Evolutionary conservation across 2,329 filamentous ascomycete genomes (phyloP).

Genomic region (Colletotrichum scovillei): DNA sequence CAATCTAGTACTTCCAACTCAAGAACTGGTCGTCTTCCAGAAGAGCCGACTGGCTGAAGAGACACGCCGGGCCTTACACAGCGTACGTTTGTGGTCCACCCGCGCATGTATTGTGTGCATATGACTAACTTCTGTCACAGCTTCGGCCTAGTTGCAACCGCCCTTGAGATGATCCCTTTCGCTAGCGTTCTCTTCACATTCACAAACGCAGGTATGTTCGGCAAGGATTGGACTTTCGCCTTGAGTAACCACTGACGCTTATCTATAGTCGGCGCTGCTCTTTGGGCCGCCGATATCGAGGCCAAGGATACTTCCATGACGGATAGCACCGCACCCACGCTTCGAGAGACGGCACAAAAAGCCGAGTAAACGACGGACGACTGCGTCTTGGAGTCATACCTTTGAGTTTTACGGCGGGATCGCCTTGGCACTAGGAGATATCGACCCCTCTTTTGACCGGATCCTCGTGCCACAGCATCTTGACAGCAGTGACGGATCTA

Average conservation of each 20-base stretch:
- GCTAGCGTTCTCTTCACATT: constrained; percentile 87
- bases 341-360: constrained; percentile 62
- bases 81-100: constrained; percentile 61
- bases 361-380: constrained; percentile 50
- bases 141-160: constrained; percentile 78
- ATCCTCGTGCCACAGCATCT: constrained; percentile 24
- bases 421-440: background rate
- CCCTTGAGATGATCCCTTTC: constrained; percentile 88
- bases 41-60: constrained; percentile 75
- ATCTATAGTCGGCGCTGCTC: constrained; percentile 79
- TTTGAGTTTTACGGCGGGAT: background rate
- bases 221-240: background rate
- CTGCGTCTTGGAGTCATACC: background rate
- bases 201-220: constrained; percentile 77
- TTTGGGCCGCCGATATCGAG: constrained; percentile 95
- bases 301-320: constrained; percentile 61
- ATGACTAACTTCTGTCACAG: constrained; percentile 55
- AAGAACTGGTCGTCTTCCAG: constrained; percentile 81
- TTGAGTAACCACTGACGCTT: constrained; percentile 36
- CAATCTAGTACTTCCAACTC: constrained; percentile 84
- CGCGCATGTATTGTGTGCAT: background rate
- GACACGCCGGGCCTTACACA: constrained; percentile 81
- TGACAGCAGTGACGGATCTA: constrained; percentile 16
- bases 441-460: background rate
- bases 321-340: constrained; percentile 59